Percentiles rank a stretch among this genome's conserved stretches.
Evolutionary conservation across 495 filamentous ascomycete genomes (phyloP).

Genomic region (Mytilinidion resinicola): DNA sequence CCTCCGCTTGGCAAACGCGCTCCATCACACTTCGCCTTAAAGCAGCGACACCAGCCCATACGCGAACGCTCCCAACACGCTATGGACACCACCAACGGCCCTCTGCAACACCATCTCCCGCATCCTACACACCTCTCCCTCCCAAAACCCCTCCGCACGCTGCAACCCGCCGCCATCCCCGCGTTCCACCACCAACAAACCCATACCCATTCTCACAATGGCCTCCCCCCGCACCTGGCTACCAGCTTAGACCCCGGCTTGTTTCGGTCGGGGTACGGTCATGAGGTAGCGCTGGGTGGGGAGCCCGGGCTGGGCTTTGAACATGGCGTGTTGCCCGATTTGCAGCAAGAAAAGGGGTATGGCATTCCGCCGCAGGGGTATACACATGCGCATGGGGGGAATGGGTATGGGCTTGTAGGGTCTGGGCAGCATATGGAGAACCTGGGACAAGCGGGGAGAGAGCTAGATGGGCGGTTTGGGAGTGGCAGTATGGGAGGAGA

Average conservation of each 20-base stretch:
- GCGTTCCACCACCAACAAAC: slow-evolving; percentile 13
- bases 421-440: no score
- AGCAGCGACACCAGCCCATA: neutral
- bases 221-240: slow-evolving; percentile 4
- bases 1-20: no score
- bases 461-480: no score
- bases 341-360: neutral
- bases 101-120: neutral
- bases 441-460: no score
- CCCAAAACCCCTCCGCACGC: slow-evolving; percentile 8
- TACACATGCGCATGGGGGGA: neutral
- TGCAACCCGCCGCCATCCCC: slow-evolving; percentile 13
- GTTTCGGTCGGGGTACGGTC: no score
- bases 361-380: neutral
- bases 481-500: no score
- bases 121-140: neutral
- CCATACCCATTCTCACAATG: slow-evolving; percentile 11
- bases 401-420: no score
- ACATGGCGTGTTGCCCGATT: neutral
- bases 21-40: neutral
- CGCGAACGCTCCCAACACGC: neutral
- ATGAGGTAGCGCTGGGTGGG: no score
- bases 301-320: slow-evolving; percentile 3
- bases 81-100: neutral
- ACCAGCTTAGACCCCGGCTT: slow-evolving; percentile 19